These are phyloP conservation scores for Coemansia sp. DNA, from an alignment of 192 early-diverging fungal genomes.

Conservation along the genomic window DNA sequence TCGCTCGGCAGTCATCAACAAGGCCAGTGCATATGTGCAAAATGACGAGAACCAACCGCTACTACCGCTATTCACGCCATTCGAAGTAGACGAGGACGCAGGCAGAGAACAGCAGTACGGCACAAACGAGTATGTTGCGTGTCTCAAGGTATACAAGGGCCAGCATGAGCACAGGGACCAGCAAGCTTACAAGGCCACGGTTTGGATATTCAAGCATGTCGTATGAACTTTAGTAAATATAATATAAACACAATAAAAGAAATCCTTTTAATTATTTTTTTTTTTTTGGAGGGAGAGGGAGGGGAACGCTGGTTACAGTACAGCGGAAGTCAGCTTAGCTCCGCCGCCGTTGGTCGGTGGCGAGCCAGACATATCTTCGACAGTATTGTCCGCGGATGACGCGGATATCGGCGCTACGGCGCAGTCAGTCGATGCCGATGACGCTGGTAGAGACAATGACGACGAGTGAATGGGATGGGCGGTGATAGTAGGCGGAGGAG, in stretches of 20 bases:
- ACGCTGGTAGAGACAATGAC: too few species aligned
- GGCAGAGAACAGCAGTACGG: neutral
- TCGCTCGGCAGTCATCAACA: neutral
- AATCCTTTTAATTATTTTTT: neutral
- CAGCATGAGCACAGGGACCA: neutral
- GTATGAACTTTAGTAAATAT: neutral
- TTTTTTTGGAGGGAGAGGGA: too few species aligned
- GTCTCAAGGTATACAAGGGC: neutral
- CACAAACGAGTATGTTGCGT: neutral
- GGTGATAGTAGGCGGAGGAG: neutral
- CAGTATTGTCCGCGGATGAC: conserved; percentile 3
- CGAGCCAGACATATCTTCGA: conserved; percentile 20
- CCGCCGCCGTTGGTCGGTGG: neutral
- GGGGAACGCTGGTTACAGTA: too few species aligned
- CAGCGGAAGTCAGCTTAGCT: neutral
- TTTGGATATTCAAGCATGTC: neutral
- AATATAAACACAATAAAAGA: neutral
- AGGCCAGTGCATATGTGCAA: neutral
- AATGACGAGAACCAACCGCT: neutral
- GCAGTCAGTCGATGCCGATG: too few species aligned
- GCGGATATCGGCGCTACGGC: too few species aligned
- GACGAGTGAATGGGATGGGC: too few species aligned
- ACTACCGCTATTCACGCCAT: neutral
- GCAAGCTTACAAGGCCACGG: neutral
- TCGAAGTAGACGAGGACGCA: neutral